Base-by-base conservation (phyloP, 2,329 filamentous ascomycete species). In the Sordariomycetes sp. region DNA sequence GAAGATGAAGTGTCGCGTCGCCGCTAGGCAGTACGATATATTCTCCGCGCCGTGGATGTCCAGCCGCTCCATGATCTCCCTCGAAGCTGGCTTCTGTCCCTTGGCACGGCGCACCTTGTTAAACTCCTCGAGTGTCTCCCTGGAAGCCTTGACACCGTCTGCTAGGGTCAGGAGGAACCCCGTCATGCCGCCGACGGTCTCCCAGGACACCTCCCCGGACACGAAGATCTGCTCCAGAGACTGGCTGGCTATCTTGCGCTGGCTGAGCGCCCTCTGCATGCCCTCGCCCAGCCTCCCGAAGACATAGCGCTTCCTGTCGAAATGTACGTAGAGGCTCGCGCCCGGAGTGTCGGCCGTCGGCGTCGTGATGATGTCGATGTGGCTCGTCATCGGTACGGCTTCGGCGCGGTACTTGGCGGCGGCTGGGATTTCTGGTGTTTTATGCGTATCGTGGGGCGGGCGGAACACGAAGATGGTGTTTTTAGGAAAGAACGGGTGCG, bases 341-440 rank as follows among this genome's bases (percentile, higher is more conserved):
- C 93, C 93, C 1, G 86, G 82, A 22, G 91, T 96, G 72, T 99
- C 94, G 60, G 87, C 87, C 63, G 93, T 94, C 16, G 93, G 93
- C 60, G 88, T 88, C 20, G 86, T 88, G 61, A 93, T 71, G 65
- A 97, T 74, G 70, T 95, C 86, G 59, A 92, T 77, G 65, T 77
- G 83, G 68, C 80, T 87, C 64, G 85, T 79, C 92, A 96, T 96
- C 62, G 63, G 69, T 59, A 34, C 52, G 25, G 12, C 20, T 12
- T 28, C 57, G 5, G 40, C n/a, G 37, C n/a, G n/a, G 59, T 40
- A 54, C 7, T 48, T 24, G 3, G 16, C n/a, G 35, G 35, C 12
- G 18, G 32, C 18, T 25, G 20, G 12, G 18, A 28, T 3, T 43
- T 20, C 20, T 28, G 24, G 40, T 34, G 24, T 53, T 14, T 11